Conservation (phyloP, 2,329 filamentous ascomycete genomes). For the Sclerotinia glacialis region DNA sequence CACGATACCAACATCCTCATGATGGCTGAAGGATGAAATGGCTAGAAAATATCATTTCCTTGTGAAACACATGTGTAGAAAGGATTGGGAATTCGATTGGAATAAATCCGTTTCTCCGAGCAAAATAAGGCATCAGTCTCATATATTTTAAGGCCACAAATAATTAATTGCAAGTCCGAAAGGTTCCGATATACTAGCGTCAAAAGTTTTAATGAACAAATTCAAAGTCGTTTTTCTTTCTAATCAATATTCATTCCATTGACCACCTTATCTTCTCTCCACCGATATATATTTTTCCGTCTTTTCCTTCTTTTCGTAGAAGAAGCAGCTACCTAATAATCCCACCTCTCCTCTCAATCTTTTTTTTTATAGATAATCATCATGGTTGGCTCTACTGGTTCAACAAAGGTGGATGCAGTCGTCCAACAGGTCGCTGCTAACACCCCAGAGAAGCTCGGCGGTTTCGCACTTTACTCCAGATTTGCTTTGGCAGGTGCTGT, state of each 20-base stretch:
- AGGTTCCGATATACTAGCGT: slow-evolving; percentile 15
- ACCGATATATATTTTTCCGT: slow-evolving; percentile 12
- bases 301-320: not conserved
- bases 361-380: slow-evolving; percentile 32
- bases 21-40: not conserved
- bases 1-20: not conserved
- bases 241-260: slow-evolving; percentile 11
- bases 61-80: not conserved
- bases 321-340: slow-evolving; percentile 15
- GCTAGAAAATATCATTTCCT: not conserved
- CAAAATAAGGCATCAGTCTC: not conserved
- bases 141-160: not conserved
- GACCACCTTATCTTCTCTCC: slow-evolving; percentile 17
- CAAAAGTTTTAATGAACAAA: slow-evolving; percentile 18
- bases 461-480: slow-evolving; percentile 80
- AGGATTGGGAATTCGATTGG: not conserved
- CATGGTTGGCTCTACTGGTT: slow-evolving; percentile 35
- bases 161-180: slow-evolving; percentile 12
- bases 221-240: slow-evolving; percentile 11
- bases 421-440: slow-evolving; percentile 37
- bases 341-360: slow-evolving; percentile 24
- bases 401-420: slow-evolving; percentile 39
- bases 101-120: not conserved
- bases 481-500: slow-evolving; percentile 97
- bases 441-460: slow-evolving; percentile 51